Evolutionary conservation across 2,329 filamentous ascomycete species (phyloP).

Genomic region (Hymenotorrendiella dingleyae): DNA sequence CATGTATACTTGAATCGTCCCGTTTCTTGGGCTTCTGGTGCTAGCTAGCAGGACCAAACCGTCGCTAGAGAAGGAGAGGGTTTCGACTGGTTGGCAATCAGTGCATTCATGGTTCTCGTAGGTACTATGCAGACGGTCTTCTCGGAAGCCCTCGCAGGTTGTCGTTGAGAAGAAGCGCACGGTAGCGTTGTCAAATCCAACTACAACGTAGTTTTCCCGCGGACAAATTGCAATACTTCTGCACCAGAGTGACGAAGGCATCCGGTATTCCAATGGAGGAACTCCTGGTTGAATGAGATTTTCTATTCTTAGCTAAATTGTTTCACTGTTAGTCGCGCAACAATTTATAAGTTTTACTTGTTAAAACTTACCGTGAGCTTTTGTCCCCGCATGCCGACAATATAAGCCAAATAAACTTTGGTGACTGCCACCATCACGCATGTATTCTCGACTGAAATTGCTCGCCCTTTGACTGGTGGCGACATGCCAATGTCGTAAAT

Average conservation of each 20-base stretch:
- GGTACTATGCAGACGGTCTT: slow-evolving; percentile 33
- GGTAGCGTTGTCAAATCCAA: slow-evolving; percentile 36
- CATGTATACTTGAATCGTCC: slow-evolving; percentile 33
- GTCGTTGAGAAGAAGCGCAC: slow-evolving; percentile 37
- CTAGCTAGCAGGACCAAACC: slow-evolving; percentile 35
- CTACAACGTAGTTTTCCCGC: slow-evolving; percentile 35
- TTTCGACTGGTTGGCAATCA: slow-evolving; percentile 35
- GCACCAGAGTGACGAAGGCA: slow-evolving; percentile 35
- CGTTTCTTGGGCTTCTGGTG: slow-evolving; percentile 32
- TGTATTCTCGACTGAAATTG: slow-evolving; percentile 33
- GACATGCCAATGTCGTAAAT: slow-evolving; percentile 36
- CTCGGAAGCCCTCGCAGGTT: slow-evolving; percentile 31
- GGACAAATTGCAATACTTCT: slow-evolving; percentile 35
- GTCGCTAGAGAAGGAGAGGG: slow-evolving; percentile 36
- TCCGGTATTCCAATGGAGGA: slow-evolving; percentile 34
- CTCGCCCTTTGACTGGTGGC: slow-evolving; percentile 31
- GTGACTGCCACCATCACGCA: slow-evolving; percentile 36
- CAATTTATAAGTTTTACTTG: too few relatives aligned
- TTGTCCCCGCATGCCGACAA: slow-evolving; percentile 37
- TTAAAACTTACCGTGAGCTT: slow-evolving; percentile 33
- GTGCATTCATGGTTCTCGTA: slow-evolving; percentile 33
- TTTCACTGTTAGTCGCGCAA: too few relatives aligned
- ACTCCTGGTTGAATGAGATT: slow-evolving; percentile 31
- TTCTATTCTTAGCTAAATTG: slow-evolving; percentile 33
- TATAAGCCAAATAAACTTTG: slow-evolving; percentile 34